Base-by-base conservation (phyloP, 2,329 filamentous ascomycete genomes). In the Nigrograna mackinnonii region DNA sequence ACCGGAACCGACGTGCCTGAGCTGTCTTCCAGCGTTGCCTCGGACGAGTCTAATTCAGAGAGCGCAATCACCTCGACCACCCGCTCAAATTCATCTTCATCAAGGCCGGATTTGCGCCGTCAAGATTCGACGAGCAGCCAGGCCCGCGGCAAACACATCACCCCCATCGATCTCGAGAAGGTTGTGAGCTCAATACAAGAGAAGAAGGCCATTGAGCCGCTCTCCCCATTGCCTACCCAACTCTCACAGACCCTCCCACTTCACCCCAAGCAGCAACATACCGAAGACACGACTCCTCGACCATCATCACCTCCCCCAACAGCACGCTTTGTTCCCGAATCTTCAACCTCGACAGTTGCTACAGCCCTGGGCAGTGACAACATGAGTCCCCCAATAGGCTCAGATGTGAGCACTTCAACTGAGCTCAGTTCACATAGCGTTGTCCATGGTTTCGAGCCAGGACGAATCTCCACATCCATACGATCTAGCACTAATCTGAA, bases 151-250 rank as follows among this genome's bases (percentile, higher is more conserved):
- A 87, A 89, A 61, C 91, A 96, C 71, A 92, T 96, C 55, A 95
- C 91, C n/a, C 90, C 92, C 5, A 82, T 89, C 60, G 89, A 94
- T 58, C 79, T 97, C 21, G 90, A 96, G 70, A 95, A 95, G 74
- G 95, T 97, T 82, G 89, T 96, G 31, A 83, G 88, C 43, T 90
- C 86, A 28, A 96, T 96, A 64, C 89, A 95, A 69, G 87, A 94
- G 70, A 90, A 89, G 70, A 84, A 84, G 68, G 79, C 79, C 34
- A 76, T 92, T 17, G 76, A 81, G 58, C 80, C 81, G 4, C 68
- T 83, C 26, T 72, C 78, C 36, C 67, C 75, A 37, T 68, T 69
- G 42, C 75, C 64, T 48, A 67, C 57, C 54, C 71, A 59, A 60
- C 71, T 64, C n/a, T 54, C 62, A 31, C 54, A 55, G 26, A 57